Evolutionary conservation across 805 yeast species (phyloP), one percentile per base, ranked within the genome.

Genomic region (Saturnispora kantuleensis): DNA sequence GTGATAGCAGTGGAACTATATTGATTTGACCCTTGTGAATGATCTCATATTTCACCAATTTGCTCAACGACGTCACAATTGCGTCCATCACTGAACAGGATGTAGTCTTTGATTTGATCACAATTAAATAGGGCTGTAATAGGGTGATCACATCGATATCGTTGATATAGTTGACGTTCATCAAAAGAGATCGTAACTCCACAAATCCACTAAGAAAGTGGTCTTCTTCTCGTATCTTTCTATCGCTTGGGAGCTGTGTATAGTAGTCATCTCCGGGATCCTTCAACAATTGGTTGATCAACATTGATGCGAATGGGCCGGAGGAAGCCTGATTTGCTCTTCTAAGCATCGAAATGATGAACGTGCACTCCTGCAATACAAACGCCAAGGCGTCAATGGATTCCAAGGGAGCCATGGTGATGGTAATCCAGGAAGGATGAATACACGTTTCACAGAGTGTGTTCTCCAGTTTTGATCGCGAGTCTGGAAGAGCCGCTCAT

Each of bases 281-380:
- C 35, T 50, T 56, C 35, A 54, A 42, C 44, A 63, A 58, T 43
- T 64, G 67, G 35, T 84, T 79, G 2, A 93, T 84, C 38, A 90
- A 68, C 29, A 90, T 77, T 5, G 95, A 86, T 9, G 96, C 90
- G 33, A 89, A 93, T 2, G 88, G 86, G 6, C 81, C 73, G 10
- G 48, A 49, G n/a, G 48, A 42, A 52, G 83, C 82, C 50, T 84
- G 77, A 58, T 88, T 76, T 50, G 84, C 73, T 58, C 87, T 88
- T 45, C 97, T 72, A 95, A 93, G 87, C 17, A 93, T 88, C 15
- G 95, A 81, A 15, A 90, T 77, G 42, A 93, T 75, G 46, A 81
- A 73, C 56, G 86, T 83, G 61, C 96, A 87, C 66, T 93, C 97
- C 58, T 84, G 84, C 49, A 87, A 79, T 52, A 87, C 83, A 53